Conservation (phyloP, 495 filamentous ascomycete genomes). For the Podospora sp. region DNA sequence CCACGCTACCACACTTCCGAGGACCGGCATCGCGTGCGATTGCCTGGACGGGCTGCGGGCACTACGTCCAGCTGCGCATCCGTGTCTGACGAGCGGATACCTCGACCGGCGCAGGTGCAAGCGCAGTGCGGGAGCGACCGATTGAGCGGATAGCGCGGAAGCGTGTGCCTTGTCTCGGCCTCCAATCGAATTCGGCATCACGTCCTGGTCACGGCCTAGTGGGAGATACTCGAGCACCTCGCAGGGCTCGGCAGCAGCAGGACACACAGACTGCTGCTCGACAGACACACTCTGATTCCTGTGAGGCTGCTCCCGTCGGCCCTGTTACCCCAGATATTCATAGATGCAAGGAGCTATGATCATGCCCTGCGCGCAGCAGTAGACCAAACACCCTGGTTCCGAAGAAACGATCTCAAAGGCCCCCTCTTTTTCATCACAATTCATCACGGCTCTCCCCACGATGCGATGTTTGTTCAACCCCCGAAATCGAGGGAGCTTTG, state of each 20-base stretch:
- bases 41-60: not conserved
- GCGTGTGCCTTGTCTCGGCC: conserved; percentile 7
- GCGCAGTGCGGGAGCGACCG: conserved; percentile 31
- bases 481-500: not conserved
- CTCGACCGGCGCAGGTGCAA: not conserved
- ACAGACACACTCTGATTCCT: too few species aligned
- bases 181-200: conserved; percentile 30
- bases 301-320: conserved; percentile 18
- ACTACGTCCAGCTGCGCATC: not conserved
- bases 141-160: conserved; percentile 30
- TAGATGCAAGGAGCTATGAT: conserved; percentile 17
- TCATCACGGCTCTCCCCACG: not conserved
- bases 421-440: conserved; percentile 6
- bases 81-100: not conserved
- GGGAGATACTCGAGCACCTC: too few species aligned
- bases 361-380: not conserved
- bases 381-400: not conserved
- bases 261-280: too few species aligned
- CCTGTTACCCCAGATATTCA: conserved; percentile 8
- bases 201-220: conserved; percentile 22
- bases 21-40: not conserved
- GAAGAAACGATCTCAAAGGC: not conserved
- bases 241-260: too few species aligned
- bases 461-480: too few species aligned
- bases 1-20: not conserved